Evolutionary conservation across 306 rosid species (phyloP), one percentile per base, ranked within the genome.

Genomic region (Ochetophila trinervis): DNA sequence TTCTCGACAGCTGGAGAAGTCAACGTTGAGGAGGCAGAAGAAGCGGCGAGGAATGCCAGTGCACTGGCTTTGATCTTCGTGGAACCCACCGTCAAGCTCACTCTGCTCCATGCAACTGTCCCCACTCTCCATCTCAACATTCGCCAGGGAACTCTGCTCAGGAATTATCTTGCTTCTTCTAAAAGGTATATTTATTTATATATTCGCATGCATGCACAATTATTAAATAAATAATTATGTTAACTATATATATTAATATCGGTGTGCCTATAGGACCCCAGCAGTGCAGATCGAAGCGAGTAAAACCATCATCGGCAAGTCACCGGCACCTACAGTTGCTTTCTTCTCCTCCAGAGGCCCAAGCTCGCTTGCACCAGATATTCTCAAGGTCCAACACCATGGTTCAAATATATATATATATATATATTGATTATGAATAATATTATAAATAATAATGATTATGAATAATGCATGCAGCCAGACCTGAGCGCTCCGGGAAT

Each of bases 331-430:
- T 2, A 71, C 49, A 34, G 78, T 82, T 30, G 89, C 80, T 8
- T 76, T 60, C 78, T 85, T 85, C 60, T 85, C 89, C 53, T 76
- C 87, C 1, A 85, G 87, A 76, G 87, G 87, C n/a, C 89, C 86
- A n/a, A 82, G 69, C 63, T 73, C 89, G 21, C 15, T 76, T 9
- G 18, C 79, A 14, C 80, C 82, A 4, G 74, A 81, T 51, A 73
- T 84, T 60, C 84, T 81, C 74, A 84, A 84, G 86, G 88, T 79
- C 72, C 20, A 30, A 17, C 19, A n/a, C 1, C 4, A 8, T 5
- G 0, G 5, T 9, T 6, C 3, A 50, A 2, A 1, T 17, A n/a
- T 0, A 14, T 15, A 23, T 67, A 7, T 22, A 4, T 44, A 23
- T 18, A 53, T 12, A 24, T 22, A n/a, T n/a, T n/a, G n/a, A n/a